Conservation (phyloP, 805 yeast species). For the Geotrichum ghanense region DNA sequence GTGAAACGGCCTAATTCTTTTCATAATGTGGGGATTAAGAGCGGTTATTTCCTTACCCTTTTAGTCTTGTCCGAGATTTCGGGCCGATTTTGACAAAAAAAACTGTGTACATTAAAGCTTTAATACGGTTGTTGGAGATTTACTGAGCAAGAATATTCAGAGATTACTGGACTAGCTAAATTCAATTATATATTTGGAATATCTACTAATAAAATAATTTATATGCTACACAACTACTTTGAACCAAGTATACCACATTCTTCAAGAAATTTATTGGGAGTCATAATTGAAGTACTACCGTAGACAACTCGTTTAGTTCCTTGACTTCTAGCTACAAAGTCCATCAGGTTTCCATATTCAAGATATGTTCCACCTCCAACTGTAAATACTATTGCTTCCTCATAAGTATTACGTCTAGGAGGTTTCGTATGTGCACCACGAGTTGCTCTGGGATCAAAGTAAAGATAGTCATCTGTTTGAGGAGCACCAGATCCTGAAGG, state of each 20-base stretch:
- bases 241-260: constrained; percentile 25
- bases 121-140: too few relatives aligned
- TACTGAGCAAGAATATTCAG: too few relatives aligned
- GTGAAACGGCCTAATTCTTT: too few relatives aligned
- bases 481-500: constrained; percentile 47
- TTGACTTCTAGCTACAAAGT: constrained; percentile 47
- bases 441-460: constrained; percentile 74
- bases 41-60: too few relatives aligned
- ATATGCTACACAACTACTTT: too few relatives aligned
- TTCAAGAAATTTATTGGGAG: constrained; percentile 22
- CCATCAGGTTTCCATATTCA: constrained; percentile 89
- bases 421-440: constrained; percentile 86
- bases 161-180: too few relatives aligned
- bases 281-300: constrained; percentile 59
- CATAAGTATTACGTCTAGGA: constrained; percentile 72
- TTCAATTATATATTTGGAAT: too few relatives aligned
- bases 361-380: constrained; percentile 95
- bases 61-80: too few relatives aligned
- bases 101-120: too few relatives aligned
- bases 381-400: constrained; percentile 77
- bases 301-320: constrained; percentile 55
- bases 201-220: too few relatives aligned
- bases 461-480: constrained; percentile 74
- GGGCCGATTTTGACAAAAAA: too few relatives aligned
- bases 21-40: too few relatives aligned